Percentiles rank a stretch among this genome's conserved stretches.
These are phyloP conservation scores for Lactifluus echinatus DNA, from an alignment of 768 basidiomycete species.

Conservation along the genomic window DNA sequence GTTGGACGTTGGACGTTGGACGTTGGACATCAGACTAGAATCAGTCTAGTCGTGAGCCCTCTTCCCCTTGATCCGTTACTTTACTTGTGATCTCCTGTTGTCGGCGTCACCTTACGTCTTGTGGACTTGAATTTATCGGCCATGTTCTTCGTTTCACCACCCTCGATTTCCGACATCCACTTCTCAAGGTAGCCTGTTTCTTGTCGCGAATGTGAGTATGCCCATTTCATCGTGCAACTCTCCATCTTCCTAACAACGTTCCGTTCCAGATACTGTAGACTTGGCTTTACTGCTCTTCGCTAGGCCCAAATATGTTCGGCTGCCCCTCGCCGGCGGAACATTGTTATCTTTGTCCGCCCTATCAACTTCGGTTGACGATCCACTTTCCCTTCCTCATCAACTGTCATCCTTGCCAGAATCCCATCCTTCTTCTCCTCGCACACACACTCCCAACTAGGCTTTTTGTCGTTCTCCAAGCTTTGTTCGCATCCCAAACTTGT, in stretches of 20 bases:
- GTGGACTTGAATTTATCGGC: constrained; percentile 75
- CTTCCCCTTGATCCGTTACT: background rate
- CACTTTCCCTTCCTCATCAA: constrained; percentile 1
- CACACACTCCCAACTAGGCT: constrained; percentile 78
- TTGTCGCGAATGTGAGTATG: constrained; percentile 77
- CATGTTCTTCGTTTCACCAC: constrained; percentile 46
- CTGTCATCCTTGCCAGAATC: constrained; percentile 41
- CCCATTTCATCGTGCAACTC: constrained; percentile 24
- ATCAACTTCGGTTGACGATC: constrained; percentile 7
- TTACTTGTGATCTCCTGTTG: too few relatives aligned
- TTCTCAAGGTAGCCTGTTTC: constrained; percentile 61
- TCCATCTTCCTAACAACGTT: background rate
- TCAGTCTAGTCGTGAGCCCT: constrained; percentile 28
- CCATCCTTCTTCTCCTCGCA: constrained; percentile 60
- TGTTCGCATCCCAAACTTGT: constrained; percentile 63
- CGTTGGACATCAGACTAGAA: too few relatives aligned
- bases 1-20: too few relatives aligned
- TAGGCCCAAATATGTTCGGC: constrained; percentile 75
- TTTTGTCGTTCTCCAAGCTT: constrained; percentile 65
- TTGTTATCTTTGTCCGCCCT: constrained; percentile 47
- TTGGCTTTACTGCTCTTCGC: constrained; percentile 69
- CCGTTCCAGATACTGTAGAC: constrained; percentile 50
- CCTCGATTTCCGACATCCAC: constrained; percentile 34
- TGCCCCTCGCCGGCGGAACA: constrained; percentile 74
- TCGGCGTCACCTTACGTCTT: constrained; percentile 26